phyloP scores from a whole-genome alignment of 345 rosid genomes.

The Acer negundo region DNA sequence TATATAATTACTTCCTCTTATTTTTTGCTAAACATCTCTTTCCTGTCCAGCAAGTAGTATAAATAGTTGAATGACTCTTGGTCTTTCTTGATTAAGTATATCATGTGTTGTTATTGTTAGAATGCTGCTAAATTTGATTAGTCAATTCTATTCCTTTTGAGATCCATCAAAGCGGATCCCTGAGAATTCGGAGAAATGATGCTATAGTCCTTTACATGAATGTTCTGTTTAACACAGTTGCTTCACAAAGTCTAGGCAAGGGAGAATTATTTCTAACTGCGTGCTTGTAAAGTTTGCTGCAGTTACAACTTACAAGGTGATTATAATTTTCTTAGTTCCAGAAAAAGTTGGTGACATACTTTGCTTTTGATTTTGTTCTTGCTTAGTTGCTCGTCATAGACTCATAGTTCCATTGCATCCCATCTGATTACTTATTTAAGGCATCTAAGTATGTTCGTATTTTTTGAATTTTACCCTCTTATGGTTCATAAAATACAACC shows the following conservation, averaged over 20 bases:
- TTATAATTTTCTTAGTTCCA: neutral
- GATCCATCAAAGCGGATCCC: too few relatives aligned
- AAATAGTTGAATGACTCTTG: conserved; percentile 15
- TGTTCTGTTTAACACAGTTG: neutral
- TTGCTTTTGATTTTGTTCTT: neutral
- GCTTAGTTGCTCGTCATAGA: neutral
- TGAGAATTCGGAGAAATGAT: neutral
- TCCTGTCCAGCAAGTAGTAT: conserved; percentile 5
- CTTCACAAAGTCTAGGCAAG: neutral
- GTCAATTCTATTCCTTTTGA: neutral
- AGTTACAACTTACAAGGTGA: neutral
- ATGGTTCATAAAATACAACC: neutral
- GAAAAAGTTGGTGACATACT: neutral
- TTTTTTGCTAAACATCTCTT: conserved; percentile 5
- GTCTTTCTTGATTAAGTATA: neutral
- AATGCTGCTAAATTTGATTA: neutral
- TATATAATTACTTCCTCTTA: neutral
- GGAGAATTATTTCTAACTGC: neutral
- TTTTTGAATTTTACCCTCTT: neutral
- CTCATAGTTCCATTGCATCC: neutral
- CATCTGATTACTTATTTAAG: neutral
- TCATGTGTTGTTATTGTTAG: neutral
- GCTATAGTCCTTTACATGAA: neutral
- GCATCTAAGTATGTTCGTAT: neutral
- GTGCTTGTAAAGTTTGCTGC: neutral